phyloP scores from a whole-genome alignment of 1,284 basidiomycete genomes.

The Ceratobasidium sp. region DNA sequence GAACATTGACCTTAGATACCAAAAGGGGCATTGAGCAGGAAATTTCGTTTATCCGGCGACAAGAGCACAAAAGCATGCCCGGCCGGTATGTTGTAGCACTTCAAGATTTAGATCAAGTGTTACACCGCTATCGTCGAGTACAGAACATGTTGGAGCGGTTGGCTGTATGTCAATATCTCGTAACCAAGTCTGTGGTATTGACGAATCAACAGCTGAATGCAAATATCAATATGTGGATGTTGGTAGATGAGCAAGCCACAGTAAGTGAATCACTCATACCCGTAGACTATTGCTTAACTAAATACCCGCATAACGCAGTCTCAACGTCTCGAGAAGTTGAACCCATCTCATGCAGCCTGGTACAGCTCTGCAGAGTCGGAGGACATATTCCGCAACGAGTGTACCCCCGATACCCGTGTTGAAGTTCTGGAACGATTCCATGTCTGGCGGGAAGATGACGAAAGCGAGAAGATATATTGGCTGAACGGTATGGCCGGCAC shows the following conservation, averaged over 20 bases:
- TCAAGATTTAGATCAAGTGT: not conserved
- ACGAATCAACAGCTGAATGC: not conserved
- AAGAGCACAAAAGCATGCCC: not conserved
- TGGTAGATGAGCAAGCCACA: slow-evolving; percentile 14
- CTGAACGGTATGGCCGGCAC: slow-evolving; percentile 49
- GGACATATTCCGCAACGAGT: not conserved
- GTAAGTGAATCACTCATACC: no score
- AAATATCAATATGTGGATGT: not conserved
- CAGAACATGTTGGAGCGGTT: not conserved
- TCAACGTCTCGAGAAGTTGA: not conserved
- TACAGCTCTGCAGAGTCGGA: slow-evolving; percentile 6
- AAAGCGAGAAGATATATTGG: slow-evolving; percentile 46
- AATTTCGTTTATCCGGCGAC: not conserved
- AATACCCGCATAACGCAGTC: not conserved
- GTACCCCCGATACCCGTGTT: slow-evolving; percentile 44
- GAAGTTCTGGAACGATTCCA: slow-evolving; percentile 43
- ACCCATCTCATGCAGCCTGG: not conserved
- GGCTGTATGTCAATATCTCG: not conserved
- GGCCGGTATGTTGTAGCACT: not conserved
- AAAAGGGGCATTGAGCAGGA: not conserved
- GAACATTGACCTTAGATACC: not conserved
- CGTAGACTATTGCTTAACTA: no score
- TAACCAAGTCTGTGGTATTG: not conserved
- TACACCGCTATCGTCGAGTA: slow-evolving; percentile 4
- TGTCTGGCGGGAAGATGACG: slow-evolving; percentile 38